Conservation (phyloP, 2,329 filamentous ascomycete species). For the Elsinoe batatas region DNA sequence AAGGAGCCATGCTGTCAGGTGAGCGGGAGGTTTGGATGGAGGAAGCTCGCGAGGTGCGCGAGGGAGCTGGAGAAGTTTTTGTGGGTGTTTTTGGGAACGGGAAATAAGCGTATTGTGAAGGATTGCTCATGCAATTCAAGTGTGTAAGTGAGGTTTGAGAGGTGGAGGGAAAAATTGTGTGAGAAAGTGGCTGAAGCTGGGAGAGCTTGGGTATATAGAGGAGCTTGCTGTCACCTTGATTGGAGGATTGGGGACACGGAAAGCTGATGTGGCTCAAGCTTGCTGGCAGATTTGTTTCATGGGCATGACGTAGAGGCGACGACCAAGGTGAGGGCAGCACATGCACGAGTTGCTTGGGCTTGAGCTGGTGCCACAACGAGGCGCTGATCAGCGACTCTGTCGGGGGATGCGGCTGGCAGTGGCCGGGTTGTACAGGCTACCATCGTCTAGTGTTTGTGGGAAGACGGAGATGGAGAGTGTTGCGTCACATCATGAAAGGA, state of each 20-base stretch:
- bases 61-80: slow-evolving; percentile 28
- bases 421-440: not conserved
- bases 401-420: not conserved
- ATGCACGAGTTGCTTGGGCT: not conserved
- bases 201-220: slow-evolving; percentile 9
- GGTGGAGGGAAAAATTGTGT: slow-evolving; percentile 4
- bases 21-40: slow-evolving; percentile 21
- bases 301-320: slow-evolving; percentile 4
- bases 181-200: slow-evolving; percentile 11
- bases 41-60: slow-evolving; percentile 26
- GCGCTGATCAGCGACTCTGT: not conserved
- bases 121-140: slow-evolving; percentile 37
- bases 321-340: not conserved
- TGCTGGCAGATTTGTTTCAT: not conserved
- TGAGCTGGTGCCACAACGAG: slow-evolving; percentile 1
- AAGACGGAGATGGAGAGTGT: slow-evolving; percentile 2
- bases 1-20: slow-evolving; percentile 37
- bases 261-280: slow-evolving; percentile 7
- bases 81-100: slow-evolving; percentile 42
- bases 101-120: slow-evolving; percentile 42
- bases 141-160: slow-evolving; percentile 13
- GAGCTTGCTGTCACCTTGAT: slow-evolving; percentile 2
- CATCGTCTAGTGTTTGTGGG: not conserved
- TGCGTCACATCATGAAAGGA: slow-evolving; percentile 11
- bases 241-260: not conserved